phyloP scores from a whole-genome alignment of 345 rosid genomes.

The Gossypium turneri region DNA sequence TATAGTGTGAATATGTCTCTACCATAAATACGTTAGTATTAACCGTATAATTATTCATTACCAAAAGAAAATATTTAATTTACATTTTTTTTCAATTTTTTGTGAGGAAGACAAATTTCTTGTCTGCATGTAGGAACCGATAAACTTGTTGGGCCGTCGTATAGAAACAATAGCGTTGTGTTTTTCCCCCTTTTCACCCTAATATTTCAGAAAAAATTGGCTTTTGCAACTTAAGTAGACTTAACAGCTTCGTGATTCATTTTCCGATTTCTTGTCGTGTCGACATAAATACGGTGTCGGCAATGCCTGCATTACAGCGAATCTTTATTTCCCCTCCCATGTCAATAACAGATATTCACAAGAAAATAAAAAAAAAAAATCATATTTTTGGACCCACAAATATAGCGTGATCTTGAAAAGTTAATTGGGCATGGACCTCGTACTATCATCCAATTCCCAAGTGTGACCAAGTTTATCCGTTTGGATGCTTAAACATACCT shows the following conservation, averaged over 20 bases:
- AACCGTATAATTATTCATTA: too few species aligned
- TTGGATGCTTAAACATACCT: constrained; percentile 9
- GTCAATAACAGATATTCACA: background rate
- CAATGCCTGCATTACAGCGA: background rate
- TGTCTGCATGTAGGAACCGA: too few species aligned
- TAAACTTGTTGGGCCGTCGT: background rate
- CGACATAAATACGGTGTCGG: background rate
- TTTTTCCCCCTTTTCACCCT: background rate
- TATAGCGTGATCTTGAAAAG: background rate
- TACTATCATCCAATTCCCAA: background rate
- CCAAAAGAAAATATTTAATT: too few species aligned
- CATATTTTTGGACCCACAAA: background rate
- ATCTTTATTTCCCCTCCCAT: background rate
- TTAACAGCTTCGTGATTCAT: background rate
- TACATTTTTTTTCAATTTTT: too few species aligned
- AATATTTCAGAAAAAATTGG: background rate
- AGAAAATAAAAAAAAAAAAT: background rate
- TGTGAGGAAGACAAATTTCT: too few species aligned
- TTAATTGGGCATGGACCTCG: constrained; percentile 16
- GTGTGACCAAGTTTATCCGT: background rate
- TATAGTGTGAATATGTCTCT: too few species aligned
- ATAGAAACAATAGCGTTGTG: background rate
- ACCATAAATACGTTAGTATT: too few species aligned
- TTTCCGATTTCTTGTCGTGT: background rate
- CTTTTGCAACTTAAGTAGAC: background rate